phyloP scores from a whole-genome alignment of 805 yeast genomes.

The Maudiozyma serrabonitensis region DNA sequence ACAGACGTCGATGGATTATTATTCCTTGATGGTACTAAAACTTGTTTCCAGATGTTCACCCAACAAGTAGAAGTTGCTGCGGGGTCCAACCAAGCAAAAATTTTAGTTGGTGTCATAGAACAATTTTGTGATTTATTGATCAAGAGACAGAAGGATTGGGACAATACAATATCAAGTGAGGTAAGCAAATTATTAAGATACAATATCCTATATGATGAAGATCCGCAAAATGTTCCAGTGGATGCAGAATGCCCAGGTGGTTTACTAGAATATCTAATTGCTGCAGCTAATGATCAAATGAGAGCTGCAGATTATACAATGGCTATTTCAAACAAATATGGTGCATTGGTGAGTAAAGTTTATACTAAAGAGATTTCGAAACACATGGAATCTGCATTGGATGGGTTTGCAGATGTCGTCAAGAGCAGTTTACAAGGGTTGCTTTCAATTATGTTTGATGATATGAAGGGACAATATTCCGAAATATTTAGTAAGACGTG shows the following conservation, averaged over 20 bases:
- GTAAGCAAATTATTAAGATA: constrained; percentile 32
- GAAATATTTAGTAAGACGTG: constrained; percentile 59
- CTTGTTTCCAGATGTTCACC: constrained; percentile 72
- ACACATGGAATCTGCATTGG: constrained; percentile 54
- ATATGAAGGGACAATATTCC: constrained; percentile 52
- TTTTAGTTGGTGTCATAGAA: constrained; percentile 67
- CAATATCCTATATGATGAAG: constrained; percentile 24
- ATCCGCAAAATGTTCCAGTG: constrained; percentile 30
- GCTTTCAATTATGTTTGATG: constrained; percentile 58
- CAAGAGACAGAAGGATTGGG: constrained; percentile 57
- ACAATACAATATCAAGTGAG: constrained; percentile 43
- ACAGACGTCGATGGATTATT: constrained; percentile 51
- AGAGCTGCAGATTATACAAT: constrained; percentile 61
- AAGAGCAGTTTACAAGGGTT: constrained; percentile 49
- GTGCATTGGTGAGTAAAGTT: constrained; percentile 49
- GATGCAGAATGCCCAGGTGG: constrained; percentile 56
- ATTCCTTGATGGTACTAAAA: constrained; percentile 69
- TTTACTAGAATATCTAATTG: constrained; percentile 67
- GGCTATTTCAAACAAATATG: constrained; percentile 55
- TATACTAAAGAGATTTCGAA: constrained; percentile 51
- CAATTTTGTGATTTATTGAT: constrained; percentile 55
- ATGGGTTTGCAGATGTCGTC: constrained; percentile 70
- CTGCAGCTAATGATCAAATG: constrained; percentile 78
- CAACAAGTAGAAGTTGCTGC: constrained; percentile 87
- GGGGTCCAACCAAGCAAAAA: constrained; percentile 71